Evolutionary conservation across 441 rosid species (phyloP), one percentile per base, ranked within the genome.

Genomic region (Syzygium syzygioides): DNA sequence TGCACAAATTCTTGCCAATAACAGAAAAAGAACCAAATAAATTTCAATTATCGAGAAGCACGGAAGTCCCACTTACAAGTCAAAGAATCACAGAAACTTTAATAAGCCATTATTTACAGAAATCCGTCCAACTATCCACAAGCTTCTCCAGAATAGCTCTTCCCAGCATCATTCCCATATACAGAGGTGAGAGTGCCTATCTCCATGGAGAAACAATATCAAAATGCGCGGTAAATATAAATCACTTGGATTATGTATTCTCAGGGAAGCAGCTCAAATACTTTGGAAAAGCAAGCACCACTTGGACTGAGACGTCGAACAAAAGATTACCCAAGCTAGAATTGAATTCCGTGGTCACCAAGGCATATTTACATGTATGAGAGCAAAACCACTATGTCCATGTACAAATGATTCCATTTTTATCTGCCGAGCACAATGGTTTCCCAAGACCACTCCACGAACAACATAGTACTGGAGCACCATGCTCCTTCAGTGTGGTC

Each of bases 371-470:
- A 85, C 87, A 85, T 55, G 66, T 56, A 85, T 85, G n/a, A 85
- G 50, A 25, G 54, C 20, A 55, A 55, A 57, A 54, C 59, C 87
- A 23, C 41, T 80, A 97, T n/a, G 93, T 92, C 99, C 99, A 97
- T 37, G 92, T 92, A 90, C 97, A 95, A 84, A 98, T 92, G 89
- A 96, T 88, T 87, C 99, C 97, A 54, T 92, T 97, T 93, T 94
- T 97, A 90, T 98, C 98, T 48, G 99, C 96, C 4, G 99, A 94
- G 86, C 96, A 99, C 80, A 98, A 92, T 45, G 98, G 99, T 86
- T 92, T 97, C 80, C 99, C 99, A 3, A 94, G 94, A 86, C 98
- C 98, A 90, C 98, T 94, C 99, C 99, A 98, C 10, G 99, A 92
- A 92, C 99, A 98, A 91, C 98, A 94, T 87, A 97, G 93, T 54